A percentile compares a stretch with the other conserved stretches of the same genome.
These are phyloP conservation scores for Tanacetum coccineum DNA, from an alignment of 129 eudicot species.

Conservation along the genomic window DNA sequence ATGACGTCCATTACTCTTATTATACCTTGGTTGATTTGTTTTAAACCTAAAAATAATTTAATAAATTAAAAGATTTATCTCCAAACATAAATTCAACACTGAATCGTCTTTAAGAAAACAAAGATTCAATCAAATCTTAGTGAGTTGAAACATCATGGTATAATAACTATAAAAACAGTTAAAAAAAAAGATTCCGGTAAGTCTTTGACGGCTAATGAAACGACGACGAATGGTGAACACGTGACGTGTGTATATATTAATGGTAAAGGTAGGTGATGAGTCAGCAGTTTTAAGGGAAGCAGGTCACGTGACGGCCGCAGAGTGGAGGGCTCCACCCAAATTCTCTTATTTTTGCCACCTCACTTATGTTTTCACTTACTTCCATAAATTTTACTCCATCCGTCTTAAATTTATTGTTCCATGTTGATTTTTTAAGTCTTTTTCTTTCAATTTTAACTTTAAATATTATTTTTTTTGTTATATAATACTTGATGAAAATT, in stretches of 20 bases:
- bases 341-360: slow-evolving; percentile 20
- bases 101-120: background rate
- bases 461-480: too few relatives aligned
- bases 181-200: slow-evolving; percentile 7
- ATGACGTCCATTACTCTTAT: too few relatives aligned
- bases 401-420: too few relatives aligned
- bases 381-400: background rate
- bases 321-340: slow-evolving; percentile 30
- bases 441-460: too few relatives aligned
- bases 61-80: too few relatives aligned
- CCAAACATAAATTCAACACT: too few relatives aligned
- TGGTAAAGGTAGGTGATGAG: slow-evolving; percentile 18
- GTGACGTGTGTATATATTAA: slow-evolving; percentile 22
- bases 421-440: too few relatives aligned
- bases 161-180: slow-evolving; percentile 8
- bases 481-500: too few relatives aligned
- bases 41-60: too few relatives aligned
- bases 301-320: slow-evolving; percentile 38
- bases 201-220: background rate
- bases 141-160: background rate
- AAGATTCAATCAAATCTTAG: background rate
- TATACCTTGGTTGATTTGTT: too few relatives aligned
- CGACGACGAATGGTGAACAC: slow-evolving; percentile 30
- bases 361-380: slow-evolving; percentile 3
- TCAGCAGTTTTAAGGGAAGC: slow-evolving; percentile 24